Conservation (phyloP, 495 filamentous ascomycete species). For the Podospora pseudopauciseta region DNA sequence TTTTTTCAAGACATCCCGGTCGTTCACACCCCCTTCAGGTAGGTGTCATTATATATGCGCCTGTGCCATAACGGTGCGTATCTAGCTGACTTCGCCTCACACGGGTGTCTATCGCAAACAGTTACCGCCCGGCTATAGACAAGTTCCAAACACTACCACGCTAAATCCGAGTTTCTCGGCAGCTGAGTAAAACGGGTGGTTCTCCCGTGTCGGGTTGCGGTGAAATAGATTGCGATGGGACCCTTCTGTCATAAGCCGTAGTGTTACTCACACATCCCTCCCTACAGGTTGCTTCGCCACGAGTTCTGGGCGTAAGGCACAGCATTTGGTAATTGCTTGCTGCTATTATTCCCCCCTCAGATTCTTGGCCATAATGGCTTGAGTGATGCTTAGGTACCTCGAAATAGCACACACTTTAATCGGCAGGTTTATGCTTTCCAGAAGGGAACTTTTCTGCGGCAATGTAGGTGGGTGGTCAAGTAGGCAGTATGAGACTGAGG, state of each 20-base stretch:
- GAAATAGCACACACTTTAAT: neutral
- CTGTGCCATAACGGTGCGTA: neutral
- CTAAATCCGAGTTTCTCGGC: neutral
- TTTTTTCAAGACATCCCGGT: neutral
- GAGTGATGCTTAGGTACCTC: neutral
- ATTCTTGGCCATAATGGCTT: neutral
- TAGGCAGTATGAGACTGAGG: neutral
- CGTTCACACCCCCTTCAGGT: neutral
- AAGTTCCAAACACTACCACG: neutral
- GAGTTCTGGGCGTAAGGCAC: neutral
- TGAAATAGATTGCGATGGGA: neutral
- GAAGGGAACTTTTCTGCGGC: neutral
- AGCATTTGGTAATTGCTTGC: neutral
- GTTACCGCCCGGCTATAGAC: neutral
- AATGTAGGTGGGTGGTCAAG: neutral
- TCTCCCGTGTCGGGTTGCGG: neutral
- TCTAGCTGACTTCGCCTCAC: neutral
- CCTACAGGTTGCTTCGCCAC: neutral
- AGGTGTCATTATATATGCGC: neutral
- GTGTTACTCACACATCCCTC: neutral
- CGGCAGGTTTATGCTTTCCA: neutral
- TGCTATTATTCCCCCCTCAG: neutral
- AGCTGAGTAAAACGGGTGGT: neutral
- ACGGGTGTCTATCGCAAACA: neutral
- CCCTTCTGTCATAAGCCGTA: neutral